These are phyloP conservation scores for Lepiota subincarnata DNA, from an alignment of 768 basidiomycete genomes.

Conservation along the genomic window DNA sequence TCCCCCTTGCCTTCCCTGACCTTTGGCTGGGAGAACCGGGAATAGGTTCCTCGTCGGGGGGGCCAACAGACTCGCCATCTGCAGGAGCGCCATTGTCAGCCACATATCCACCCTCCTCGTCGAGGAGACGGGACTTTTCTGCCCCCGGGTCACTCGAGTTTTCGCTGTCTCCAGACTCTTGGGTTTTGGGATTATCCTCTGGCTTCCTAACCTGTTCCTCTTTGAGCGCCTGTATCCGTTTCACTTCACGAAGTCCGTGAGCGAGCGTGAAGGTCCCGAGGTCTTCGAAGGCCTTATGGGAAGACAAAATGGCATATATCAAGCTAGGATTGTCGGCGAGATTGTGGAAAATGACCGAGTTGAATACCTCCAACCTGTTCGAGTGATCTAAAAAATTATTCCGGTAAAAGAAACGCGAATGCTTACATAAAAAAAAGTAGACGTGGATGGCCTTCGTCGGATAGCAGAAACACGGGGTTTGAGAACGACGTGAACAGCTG, in stretches of 20 bases:
- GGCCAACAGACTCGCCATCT: constrained; percentile 8
- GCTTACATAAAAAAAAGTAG: constrained; percentile 86
- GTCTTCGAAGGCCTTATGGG: constrained; percentile 84
- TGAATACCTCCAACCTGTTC: constrained; percentile 85
- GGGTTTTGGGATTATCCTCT: constrained; percentile 36
- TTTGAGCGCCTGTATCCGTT: constrained; percentile 64
- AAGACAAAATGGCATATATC: constrained; percentile 78
- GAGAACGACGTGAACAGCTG: constrained; percentile 92
- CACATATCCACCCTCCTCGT: constrained; percentile 34
- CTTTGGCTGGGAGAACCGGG: constrained; percentile 1
- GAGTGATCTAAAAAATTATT: background rate
- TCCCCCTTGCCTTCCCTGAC: constrained; percentile 91
- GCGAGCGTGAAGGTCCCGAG: constrained; percentile 89
- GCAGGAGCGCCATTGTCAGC: constrained; percentile 18
- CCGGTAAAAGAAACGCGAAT: background rate
- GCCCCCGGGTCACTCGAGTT: constrained; percentile 39
- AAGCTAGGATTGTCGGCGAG: constrained; percentile 84
- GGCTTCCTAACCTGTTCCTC: constrained; percentile 51
- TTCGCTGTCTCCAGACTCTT: constrained; percentile 31
- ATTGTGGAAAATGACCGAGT: constrained; percentile 74
- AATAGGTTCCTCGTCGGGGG: constrained; percentile 7
- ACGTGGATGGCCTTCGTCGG: constrained; percentile 93
- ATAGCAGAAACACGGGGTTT: constrained; percentile 81
- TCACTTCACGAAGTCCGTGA: constrained; percentile 81
- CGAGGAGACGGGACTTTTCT: constrained; percentile 68